Percentiles rank a stretch among this genome's conserved stretches.
phyloP scores from a whole-genome alignment of 2,329 filamentous ascomycete species.

The Colletotrichum sp. region DNA sequence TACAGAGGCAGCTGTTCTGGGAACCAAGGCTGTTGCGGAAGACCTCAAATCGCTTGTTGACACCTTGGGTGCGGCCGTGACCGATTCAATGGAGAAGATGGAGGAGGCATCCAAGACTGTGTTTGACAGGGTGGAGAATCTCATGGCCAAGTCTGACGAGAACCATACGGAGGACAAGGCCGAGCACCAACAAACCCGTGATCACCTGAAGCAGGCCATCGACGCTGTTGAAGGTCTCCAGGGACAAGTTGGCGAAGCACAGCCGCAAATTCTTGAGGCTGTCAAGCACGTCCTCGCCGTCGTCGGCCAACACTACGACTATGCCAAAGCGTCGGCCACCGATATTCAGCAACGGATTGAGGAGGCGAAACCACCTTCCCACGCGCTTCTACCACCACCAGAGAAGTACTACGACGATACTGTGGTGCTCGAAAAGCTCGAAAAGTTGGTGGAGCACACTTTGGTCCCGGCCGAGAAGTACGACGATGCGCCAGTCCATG shows the following conservation, averaged over 20 bases:
- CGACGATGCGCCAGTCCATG: constrained; percentile 47
- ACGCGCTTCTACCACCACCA: constrained; percentile 7
- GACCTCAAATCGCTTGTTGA: constrained; percentile 88
- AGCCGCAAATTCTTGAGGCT: constrained; percentile 86
- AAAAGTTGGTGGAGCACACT: constrained; percentile 63
- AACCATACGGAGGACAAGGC: constrained; percentile 73
- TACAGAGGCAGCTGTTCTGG: constrained; percentile 74
- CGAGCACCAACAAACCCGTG: constrained; percentile 83
- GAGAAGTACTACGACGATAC: constrained; percentile 24
- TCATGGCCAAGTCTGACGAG: constrained; percentile 77
- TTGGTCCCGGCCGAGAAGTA: constrained; percentile 56
- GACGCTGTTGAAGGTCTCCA: constrained; percentile 77
- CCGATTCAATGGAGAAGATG: constrained; percentile 84
- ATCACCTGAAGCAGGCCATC: constrained; percentile 78
- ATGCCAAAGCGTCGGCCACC: constrained; percentile 71
- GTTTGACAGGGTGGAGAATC: constrained; percentile 80
- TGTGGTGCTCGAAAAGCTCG: constrained; percentile 29
- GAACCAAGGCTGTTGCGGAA: constrained; percentile 80
- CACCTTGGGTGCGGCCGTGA: constrained; percentile 79
- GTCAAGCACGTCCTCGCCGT: constrained; percentile 85
- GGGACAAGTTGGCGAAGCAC: constrained; percentile 78
- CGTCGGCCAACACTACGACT: constrained; percentile 86
- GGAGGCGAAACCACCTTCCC: constrained; percentile 57
- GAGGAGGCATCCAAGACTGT: constrained; percentile 87
- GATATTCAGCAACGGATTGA: constrained; percentile 63